Base-by-base conservation (phyloP, 106 monocot genomes). In the Dendrobium huoshanense region DNA sequence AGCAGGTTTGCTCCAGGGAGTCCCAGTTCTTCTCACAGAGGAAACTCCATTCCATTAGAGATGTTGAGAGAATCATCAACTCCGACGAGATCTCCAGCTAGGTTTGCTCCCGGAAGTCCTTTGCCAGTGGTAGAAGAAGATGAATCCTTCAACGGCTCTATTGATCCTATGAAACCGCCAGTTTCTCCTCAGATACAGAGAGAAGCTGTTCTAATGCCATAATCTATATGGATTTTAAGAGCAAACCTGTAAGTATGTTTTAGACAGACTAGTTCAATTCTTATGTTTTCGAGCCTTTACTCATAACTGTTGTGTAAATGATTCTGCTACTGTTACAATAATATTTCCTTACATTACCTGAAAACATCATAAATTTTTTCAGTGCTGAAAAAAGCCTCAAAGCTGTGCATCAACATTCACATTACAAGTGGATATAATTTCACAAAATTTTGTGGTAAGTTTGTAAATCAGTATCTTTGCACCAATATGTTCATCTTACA, bases 111-210 rank as follows among this genome's bases (percentile, higher is more conserved):
- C 9, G 78, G 75, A 4, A 77, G 44, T 85, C 77, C 81, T 75
- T 83, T 84, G 56, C 73, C 85, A 22, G 67, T 44, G 13, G 44
- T 79, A 2, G 61, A 77, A 2, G 85, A 85, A 31, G 79, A 77
- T 33, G 61, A 61, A 22, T 75, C 77, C 3, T 25, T 58, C 33
- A 45, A 67, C 55, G 51, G 55, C 19, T 45, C 67, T 67, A 80
- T 27, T 18, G 40, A 79, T 24, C 40, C 65, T 24, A 80, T 85
- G 87, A 81, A 25, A 72, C 80, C 87, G 24, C 90, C 85, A 59
- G 20, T 77, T 77, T 80, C 56, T 7, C 41, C 81, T 31, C 54
- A 79, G 22, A 80, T 90, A 29, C 81, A 79, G 43, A 79, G 80
- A 83, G 82, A 84, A 68, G 49, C 49, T 67, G 41, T 8, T 73